A percentile compares a stretch with the other conserved stretches of the same genome.
Evolutionary conservation across 2,329 filamentous ascomycete species (phyloP).

Genomic region (Colletotrichum sp.): DNA sequence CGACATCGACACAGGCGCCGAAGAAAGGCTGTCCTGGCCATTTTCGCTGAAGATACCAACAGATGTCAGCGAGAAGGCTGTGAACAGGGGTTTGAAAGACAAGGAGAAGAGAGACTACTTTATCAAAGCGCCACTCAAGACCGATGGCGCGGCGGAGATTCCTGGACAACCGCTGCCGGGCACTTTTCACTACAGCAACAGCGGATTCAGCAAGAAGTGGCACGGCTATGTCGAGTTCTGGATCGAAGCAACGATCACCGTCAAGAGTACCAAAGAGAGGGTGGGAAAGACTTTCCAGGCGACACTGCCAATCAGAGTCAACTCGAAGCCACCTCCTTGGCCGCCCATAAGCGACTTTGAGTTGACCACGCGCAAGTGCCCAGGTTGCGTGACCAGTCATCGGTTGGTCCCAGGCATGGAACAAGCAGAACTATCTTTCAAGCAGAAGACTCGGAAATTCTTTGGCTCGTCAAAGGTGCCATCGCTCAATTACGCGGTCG

Average conservation of each 20-base stretch:
- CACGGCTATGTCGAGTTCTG: conserved; percentile 39
- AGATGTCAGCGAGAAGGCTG: background rate
- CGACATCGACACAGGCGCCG: background rate
- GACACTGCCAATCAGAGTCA: background rate
- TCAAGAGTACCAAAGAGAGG: conserved; percentile 15
- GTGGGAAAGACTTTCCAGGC: conserved; percentile 21
- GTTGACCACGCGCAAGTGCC: background rate
- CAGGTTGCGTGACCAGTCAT: background rate
- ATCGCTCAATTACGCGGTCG: conserved; percentile 24
- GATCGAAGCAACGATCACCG: conserved; percentile 31
- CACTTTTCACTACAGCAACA: conserved; percentile 2
- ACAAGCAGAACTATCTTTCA: conserved; percentile 31
- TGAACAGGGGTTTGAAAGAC: background rate
- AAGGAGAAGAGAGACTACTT: background rate
- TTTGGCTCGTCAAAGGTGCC: conserved; percentile 38
- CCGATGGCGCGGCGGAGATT: background rate
- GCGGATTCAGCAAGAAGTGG: conserved; percentile 6
- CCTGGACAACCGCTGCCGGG: conserved; percentile 19
- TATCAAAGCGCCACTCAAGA: background rate
- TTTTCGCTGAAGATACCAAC: background rate
- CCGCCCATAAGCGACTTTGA: background rate
- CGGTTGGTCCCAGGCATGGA: conserved; percentile 13
- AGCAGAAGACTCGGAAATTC: conserved; percentile 35
- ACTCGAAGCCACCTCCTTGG: background rate
- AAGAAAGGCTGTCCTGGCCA: background rate